Base-by-base conservation (phyloP, 2,329 filamentous ascomycete species). In the Fusarium graminum region DNA sequence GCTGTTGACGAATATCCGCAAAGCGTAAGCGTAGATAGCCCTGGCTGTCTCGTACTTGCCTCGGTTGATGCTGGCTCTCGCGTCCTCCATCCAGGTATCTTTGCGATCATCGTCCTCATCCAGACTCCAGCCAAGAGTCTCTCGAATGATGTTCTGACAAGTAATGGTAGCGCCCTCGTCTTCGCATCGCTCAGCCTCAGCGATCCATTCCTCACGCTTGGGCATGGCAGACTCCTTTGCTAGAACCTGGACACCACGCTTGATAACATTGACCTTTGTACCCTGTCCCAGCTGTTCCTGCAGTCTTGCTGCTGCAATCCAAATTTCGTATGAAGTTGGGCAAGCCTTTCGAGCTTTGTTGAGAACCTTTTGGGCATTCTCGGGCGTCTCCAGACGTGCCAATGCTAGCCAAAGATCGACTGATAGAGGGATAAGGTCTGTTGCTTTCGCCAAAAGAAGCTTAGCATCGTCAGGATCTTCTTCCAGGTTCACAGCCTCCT, bases 21-120 rank as follows among this genome's bases (percentile, higher is more conserved):
- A 84, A 1, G 93, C 90, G 76, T 97, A 97, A 3, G 92, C 92
- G 72, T 97, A 97, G 51, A 99, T 97, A 7, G 96, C 94, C 54
- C 94, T 85, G 2, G 95, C 94, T 2, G 95, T 98, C 76, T 93
- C 92, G 74, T 93, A 97, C 73, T 86, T 91, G 41, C 92, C 94
- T 60, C 93, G 85, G 59, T 88, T 89, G 74, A 93, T 94, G 72
- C 92, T 93, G 16, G 86, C 84, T 74, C 90, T 92, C 1, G 94
- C 94, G 75, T 99, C 96, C 69, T 97, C 93, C 82, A 94, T 90
- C 93, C 94, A 99, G 14, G 93, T 92, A 67, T 97, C 93, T 77
- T 96, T 97, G 28, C 95, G 90, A 75, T 98, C 94, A 71, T 99
- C 95, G 71, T 98, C 94, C 78, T 98, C 94, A 69, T 98, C 95